Evolutionary conservation across 2,329 filamentous ascomycete genomes (phyloP), one percentile per base, ranked within the genome.

Genomic region (Tothia fuscella): DNA sequence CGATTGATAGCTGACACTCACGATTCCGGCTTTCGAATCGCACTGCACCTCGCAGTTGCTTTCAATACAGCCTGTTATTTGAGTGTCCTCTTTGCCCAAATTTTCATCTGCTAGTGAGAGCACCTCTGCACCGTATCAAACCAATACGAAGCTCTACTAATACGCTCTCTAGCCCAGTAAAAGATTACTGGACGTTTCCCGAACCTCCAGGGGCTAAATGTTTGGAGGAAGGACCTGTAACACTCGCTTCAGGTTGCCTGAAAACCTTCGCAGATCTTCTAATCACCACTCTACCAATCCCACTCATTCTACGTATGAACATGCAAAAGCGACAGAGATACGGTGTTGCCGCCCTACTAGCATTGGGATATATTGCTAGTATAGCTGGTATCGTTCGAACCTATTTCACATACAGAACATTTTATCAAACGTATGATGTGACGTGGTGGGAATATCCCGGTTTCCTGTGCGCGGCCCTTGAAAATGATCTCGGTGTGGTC

Each of bases 401-500:
- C 3, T 44, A 42, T 24, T 44, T 20, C 24, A 40, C 35, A 6
- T 44, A 28, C 22, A 44, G 42, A 16, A n/a, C 24, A 14, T 44
- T 44, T n/a, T 26, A 28, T 20, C 12, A 22, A 6, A 28, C 24
- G 6, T n/a, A 25, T 19, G 41, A 44, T 33, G 6, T 13, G 17
- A 32, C n/a, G 14, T 44, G 41, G 41, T 42, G 29, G 14, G 14
- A 42, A n/a, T 40, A 31, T 16, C 42, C 42, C 10, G 36, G 28
- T 7, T 44, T 44, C 5, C 9, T 44, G 10, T 19, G 36, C 13
- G 6, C 33, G 10, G 22, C 25, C 4, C 5, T 44, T 2, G 42
- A 44, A 16, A 41, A 41, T 30, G 19, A 41, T 17, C 29, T 44
- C 19, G 42, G 36, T 13, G 34, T 44, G 12, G 42, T 42, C 26